These are phyloP conservation scores for Cupressus sempervirens DNA, from an alignment of 75 land plant genomes.

Conservation along the genomic window DNA sequence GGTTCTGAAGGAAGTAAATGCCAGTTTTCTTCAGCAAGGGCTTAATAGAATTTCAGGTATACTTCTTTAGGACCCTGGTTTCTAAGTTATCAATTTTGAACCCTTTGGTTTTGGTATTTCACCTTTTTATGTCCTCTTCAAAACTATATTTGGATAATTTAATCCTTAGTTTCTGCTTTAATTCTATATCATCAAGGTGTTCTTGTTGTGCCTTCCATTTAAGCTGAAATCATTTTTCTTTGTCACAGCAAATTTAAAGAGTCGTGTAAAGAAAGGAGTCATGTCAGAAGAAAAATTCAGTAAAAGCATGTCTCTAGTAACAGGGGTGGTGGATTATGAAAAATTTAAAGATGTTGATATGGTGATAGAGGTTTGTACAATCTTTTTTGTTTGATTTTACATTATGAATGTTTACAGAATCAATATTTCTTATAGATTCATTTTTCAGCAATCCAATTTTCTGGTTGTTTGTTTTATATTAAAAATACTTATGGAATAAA, in stretches of 20 bases:
- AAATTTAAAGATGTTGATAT: slow-evolving; percentile 86
- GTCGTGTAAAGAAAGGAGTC: slow-evolving; percentile 51
- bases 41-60: slow-evolving; percentile 73
- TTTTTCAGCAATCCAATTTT: neutral
- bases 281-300: slow-evolving; percentile 64
- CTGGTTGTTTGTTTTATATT: neutral
- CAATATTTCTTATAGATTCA: neutral
- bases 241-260: slow-evolving; percentile 64
- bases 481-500: neutral
- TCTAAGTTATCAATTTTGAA: neutral
- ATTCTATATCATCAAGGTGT: neutral
- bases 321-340: slow-evolving; percentile 76
- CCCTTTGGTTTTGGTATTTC: neutral
- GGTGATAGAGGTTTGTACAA: slow-evolving; percentile 85
- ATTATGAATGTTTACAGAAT: neutral
- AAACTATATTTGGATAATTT: neutral
- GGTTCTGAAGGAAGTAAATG: slow-evolving; percentile 76
- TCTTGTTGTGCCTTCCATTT: neutral
- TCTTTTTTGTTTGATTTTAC: neutral
- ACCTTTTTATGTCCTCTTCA: neutral
- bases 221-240: slow-evolving; percentile 1
- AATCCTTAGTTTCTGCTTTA: neutral
- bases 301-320: slow-evolving; percentile 59
- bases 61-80: slow-evolving; percentile 3
- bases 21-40: slow-evolving; percentile 70